Percentiles rank a stretch among this genome's conserved stretches.
Conservation (phyloP, 495 filamentous ascomycete genomes). For the Hyphodiscus hymeniophilus region DNA sequence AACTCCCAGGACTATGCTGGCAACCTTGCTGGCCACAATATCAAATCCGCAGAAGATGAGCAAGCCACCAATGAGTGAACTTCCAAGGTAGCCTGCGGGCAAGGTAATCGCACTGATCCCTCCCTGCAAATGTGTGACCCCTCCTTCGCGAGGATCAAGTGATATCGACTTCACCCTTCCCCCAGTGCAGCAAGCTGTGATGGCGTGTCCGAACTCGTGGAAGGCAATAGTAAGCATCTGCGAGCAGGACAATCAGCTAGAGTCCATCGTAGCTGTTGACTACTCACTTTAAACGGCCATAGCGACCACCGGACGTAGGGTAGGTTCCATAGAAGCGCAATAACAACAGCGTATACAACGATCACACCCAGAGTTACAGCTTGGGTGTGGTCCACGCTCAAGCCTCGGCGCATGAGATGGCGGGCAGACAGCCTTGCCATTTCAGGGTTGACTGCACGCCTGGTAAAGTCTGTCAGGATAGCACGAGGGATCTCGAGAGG, state of each 20-base stretch:
- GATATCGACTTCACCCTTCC: constrained; percentile 66
- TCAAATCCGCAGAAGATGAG: constrained; percentile 76
- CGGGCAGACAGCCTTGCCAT: constrained; percentile 21
- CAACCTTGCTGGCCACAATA: constrained; percentile 70
- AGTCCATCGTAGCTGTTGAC: background rate
- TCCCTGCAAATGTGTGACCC: constrained; percentile 74
- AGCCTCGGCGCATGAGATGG: constrained; percentile 33
- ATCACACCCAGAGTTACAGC: constrained; percentile 64
- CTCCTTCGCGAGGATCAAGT: constrained; percentile 59
- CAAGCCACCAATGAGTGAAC: constrained; percentile 64
- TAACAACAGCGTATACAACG: constrained; percentile 61
- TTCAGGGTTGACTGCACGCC: constrained; percentile 25
- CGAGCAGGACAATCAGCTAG: background rate
- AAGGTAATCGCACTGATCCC: constrained; percentile 64
- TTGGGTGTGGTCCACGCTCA: constrained; percentile 63
- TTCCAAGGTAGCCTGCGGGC: constrained; percentile 70
- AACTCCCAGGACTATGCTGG: constrained; percentile 61
- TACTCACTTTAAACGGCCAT: constrained; percentile 73
- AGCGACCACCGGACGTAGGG: constrained; percentile 64
- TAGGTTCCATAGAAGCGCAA: constrained; percentile 71
- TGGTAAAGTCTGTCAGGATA: constrained; percentile 14
- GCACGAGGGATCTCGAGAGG: too few species aligned
- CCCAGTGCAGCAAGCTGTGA: constrained; percentile 62
- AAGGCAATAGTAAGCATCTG: constrained; percentile 81
- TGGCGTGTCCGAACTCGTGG: constrained; percentile 76